These are phyloP conservation scores for Aegilops bicornis DNA, from an alignment of 176 grass and related monocot species.

Conservation along the genomic window DNA sequence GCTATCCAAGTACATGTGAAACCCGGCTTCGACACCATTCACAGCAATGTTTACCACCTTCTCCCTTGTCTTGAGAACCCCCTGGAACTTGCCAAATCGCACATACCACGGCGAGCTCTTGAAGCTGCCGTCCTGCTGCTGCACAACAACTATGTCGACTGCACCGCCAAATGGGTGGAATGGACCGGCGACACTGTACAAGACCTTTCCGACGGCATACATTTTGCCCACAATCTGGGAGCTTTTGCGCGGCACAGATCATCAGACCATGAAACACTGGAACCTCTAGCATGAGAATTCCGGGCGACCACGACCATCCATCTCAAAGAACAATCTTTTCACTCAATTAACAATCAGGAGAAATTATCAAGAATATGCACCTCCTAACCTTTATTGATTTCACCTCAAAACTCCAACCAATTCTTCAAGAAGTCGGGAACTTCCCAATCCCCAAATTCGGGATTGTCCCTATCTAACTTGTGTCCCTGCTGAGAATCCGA, in stretches of 20 bases:
- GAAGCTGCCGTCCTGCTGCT: conserved; percentile 91
- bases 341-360: background rate
- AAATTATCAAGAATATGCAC: background rate
- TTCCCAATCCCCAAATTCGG: background rate
- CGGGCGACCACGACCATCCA: background rate
- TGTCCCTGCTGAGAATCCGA: background rate
- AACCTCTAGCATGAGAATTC: conserved; percentile 12
- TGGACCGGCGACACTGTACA: conserved; percentile 65
- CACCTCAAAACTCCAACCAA: background rate
- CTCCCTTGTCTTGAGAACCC: conserved; percentile 83
- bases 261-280: conserved; percentile 32
- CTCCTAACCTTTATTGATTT: background rate
- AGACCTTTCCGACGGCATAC: conserved; percentile 72
- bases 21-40: conserved; percentile 68
- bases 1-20: conserved; percentile 86
- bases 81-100: conserved; percentile 95
- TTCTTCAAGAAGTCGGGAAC: conserved; percentile 7
- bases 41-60: conserved; percentile 76
- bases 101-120: conserved; percentile 97
- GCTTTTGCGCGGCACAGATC: conserved; percentile 9
- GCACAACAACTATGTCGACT: conserved; percentile 82
- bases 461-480: background rate
- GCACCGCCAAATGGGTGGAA: conserved; percentile 94
- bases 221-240: conserved; percentile 35
- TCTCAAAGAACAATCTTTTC: conserved; percentile 15